Evolutionary conservation across 352 stramenopile genomes (phyloP).

Genomic region (Globisporangium megalacanthum): DNA sequence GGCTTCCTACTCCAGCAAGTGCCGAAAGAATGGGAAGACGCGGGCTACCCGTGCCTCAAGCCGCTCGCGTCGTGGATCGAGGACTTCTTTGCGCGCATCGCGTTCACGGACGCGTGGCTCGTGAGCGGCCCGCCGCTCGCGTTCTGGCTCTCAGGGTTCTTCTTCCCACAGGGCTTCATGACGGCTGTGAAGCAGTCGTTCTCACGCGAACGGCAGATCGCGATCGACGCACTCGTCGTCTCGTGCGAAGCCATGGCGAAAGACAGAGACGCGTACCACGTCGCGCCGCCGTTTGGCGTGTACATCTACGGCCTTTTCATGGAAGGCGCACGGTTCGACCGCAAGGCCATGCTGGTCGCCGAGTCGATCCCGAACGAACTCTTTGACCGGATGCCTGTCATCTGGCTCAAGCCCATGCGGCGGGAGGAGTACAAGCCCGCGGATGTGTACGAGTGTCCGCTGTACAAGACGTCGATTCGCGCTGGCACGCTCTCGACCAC

Average conservation of each 20-base stretch:
- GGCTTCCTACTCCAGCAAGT: conserved; percentile 90
- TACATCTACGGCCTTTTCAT: conserved; percentile 95
- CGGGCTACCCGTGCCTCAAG: conserved; percentile 90
- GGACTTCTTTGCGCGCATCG: conserved; percentile 88
- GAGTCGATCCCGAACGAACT: conserved; percentile 87
- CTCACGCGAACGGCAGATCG: conserved; percentile 85
- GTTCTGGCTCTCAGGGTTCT: conserved; percentile 94
- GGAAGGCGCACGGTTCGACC: conserved; percentile 91
- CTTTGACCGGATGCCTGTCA: conserved; percentile 89
- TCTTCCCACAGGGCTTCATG: conserved; percentile 96
- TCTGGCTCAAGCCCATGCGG: conserved; percentile 87
- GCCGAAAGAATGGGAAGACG: conserved; percentile 83
- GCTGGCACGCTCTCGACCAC: conserved; percentile 91
- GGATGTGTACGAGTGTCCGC: conserved; percentile 86
- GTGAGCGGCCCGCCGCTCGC: conserved; percentile 66
- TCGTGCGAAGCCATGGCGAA: conserved; percentile 75
- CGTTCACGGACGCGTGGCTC: conserved; percentile 83
- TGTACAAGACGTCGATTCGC: conserved; percentile 92
- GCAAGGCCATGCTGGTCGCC: conserved; percentile 63
- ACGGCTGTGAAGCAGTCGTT: conserved; percentile 93
- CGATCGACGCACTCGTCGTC: conserved; percentile 90
- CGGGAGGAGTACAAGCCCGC: conserved; percentile 66
- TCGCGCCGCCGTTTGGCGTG: conserved; percentile 71
- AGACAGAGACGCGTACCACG: conserved; percentile 63
- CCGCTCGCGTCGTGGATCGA: conserved; percentile 89